phyloP scores from a whole-genome alignment of 2,329 filamentous ascomycete species.

The Ophiostoma angusticollis region DNA sequence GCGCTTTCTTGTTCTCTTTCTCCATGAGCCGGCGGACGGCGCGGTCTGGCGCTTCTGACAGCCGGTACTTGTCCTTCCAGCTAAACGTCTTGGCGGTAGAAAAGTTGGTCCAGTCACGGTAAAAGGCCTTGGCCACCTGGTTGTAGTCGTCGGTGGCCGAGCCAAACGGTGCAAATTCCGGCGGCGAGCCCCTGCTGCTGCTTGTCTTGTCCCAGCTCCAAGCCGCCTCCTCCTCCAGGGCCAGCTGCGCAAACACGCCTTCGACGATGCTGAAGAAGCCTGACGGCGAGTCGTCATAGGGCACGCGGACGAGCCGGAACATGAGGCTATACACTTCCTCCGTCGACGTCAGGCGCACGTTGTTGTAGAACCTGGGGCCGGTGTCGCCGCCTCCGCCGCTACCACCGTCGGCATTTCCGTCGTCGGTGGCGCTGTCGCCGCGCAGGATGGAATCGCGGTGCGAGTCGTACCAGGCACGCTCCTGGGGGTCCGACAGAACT shows the following conservation, averaged over 20 bases:
- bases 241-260: constrained; percentile 67
- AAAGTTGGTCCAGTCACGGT: constrained; percentile 68
- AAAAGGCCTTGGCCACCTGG: constrained; percentile 67
- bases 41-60: constrained; percentile 79
- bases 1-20: constrained; percentile 78
- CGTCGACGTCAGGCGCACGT: constrained; percentile 64
- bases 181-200: constrained; percentile 24
- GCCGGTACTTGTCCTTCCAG: constrained; percentile 77
- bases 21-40: constrained; percentile 76
- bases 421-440: constrained; percentile 38
- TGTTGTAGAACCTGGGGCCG: constrained; percentile 34
- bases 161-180: constrained; percentile 75
- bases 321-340: constrained; percentile 70
- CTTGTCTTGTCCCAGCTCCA: constrained; percentile 51
- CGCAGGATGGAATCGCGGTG: constrained; percentile 76
- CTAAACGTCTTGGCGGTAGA: constrained; percentile 73
- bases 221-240: constrained; percentile 65
- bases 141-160: constrained; percentile 62
- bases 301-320: constrained; percentile 65
- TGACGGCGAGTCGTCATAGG: constrained; percentile 64
- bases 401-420: constrained; percentile 23
- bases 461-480: constrained; percentile 94
- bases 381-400: constrained; percentile 26
- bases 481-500: constrained; percentile 88
- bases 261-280: constrained; percentile 78